phyloP scores from a whole-genome alignment of 2,329 filamentous ascomycete genomes.

The Mollisiaceae sp. region DNA sequence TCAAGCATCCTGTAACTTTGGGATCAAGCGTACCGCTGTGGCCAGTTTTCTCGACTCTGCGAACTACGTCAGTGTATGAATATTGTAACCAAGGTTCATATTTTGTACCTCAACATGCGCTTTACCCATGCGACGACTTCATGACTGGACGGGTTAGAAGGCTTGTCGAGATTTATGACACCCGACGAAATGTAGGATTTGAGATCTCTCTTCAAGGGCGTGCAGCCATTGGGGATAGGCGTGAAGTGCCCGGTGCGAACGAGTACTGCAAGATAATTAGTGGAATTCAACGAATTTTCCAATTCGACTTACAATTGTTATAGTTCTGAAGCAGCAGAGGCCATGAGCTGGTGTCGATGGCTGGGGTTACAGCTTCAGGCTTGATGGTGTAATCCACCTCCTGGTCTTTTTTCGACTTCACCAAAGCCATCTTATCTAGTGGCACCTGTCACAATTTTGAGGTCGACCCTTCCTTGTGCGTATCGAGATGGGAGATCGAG shows the following conservation, averaged over 20 bases:
- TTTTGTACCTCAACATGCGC: slow-evolving; percentile 81
- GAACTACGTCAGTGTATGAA: slow-evolving; percentile 29
- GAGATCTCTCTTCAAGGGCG: slow-evolving; percentile 89
- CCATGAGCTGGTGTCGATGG: slow-evolving; percentile 87
- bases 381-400: slow-evolving; percentile 87
- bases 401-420: slow-evolving; percentile 57
- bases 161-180: slow-evolving; percentile 98
- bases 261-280: slow-evolving; percentile 63
- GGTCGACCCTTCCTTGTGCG: slow-evolving; percentile 22
- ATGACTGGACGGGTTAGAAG: slow-evolving; percentile 96
- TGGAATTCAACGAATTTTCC: not conserved
- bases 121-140: slow-evolving; percentile 99
- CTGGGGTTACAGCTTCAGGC: slow-evolving; percentile 80
- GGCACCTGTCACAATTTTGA: slow-evolving; percentile 23
- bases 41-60: slow-evolving; percentile 90
- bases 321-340: slow-evolving; percentile 96
- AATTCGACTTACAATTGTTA: slow-evolving; percentile 73
- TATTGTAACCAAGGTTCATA: slow-evolving; percentile 1
- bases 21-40: slow-evolving; percentile 98
- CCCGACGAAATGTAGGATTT: slow-evolving; percentile 97
- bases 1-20: slow-evolving; percentile 95
- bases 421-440: slow-evolving; percentile 51
- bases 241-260: slow-evolving; percentile 96
- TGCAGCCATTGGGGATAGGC: slow-evolving; percentile 90
- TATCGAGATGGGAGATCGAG: slow-evolving; percentile 16